A percentile compares a stretch with the other conserved stretches of the same genome.
phyloP scores from a whole-genome alignment of 2,329 filamentous ascomycete genomes.

The Aspergillus melleus region DNA sequence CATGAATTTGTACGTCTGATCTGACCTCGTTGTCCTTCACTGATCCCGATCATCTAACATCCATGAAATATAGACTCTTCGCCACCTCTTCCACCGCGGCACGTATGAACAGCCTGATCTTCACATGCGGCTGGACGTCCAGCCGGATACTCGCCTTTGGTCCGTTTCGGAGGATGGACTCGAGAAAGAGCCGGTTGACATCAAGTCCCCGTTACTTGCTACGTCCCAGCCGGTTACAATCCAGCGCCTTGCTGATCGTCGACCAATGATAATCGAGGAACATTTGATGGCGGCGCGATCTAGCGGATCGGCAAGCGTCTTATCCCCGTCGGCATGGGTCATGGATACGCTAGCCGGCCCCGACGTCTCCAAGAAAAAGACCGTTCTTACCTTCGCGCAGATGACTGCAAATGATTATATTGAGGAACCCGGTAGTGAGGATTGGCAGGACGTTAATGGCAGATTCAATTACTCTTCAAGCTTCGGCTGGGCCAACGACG shows the following conservation, averaged over 20 bases:
- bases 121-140: conserved; percentile 74
- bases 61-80: conserved; percentile 51
- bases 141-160: conserved; percentile 57
- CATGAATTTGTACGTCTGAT: conserved; percentile 39
- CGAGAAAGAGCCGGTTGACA: conserved; percentile 43
- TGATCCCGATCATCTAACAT: not conserved
- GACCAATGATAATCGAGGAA: conserved; percentile 72
- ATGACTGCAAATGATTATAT: conserved; percentile 93
- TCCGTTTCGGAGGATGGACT: conserved; percentile 41
- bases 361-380: conserved; percentile 81
- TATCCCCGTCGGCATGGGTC: conserved; percentile 77
- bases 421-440: conserved; percentile 64
- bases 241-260: conserved; percentile 76
- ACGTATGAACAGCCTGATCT: conserved; percentile 74
- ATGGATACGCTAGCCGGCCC: conserved; percentile 76
- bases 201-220: conserved; percentile 56
- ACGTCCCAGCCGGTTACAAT: conserved; percentile 69
- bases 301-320: conserved; percentile 64
- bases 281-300: conserved; percentile 72
- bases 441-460: conserved; percentile 79
- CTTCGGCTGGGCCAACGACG: conserved; percentile 91
- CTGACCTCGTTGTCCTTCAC: not conserved
- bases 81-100: conserved; percentile 92
- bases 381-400: conserved; percentile 77
- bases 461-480: conserved; percentile 83